A percentile compares a stretch with the other conserved stretches of the same genome.
phyloP scores from a whole-genome alignment of 495 filamentous ascomycete genomes.

The Bryoglossum gracile region DNA sequence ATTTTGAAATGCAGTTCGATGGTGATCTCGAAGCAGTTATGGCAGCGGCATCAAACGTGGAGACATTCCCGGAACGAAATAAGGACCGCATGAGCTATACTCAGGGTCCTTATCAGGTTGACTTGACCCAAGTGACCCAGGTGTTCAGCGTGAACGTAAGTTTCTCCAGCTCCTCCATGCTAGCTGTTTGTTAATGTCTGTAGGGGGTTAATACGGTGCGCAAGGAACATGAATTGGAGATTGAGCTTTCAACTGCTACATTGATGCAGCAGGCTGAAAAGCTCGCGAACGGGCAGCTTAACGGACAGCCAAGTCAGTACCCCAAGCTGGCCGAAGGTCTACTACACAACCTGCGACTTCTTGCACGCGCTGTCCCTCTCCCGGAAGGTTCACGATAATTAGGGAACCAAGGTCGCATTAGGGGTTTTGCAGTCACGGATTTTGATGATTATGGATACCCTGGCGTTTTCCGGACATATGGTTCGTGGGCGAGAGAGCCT shows the following conservation, averaged over 20 bases:
- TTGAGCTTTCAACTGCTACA: conserved; percentile 65
- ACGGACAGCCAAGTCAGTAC: conserved; percentile 58
- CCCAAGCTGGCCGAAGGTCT: conserved; percentile 71
- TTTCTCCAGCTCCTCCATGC: conserved; percentile 11
- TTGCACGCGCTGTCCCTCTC: conserved; percentile 15
- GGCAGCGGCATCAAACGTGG: conserved; percentile 29
- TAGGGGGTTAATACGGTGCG: conserved; percentile 24
- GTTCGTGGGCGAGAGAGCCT: background rate
- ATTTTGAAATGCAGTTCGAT: conserved; percentile 81
- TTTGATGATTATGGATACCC: background rate
- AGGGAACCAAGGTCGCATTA: background rate
- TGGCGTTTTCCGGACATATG: background rate
- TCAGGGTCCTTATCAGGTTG: conserved; percentile 77
- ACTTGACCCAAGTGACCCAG: conserved; percentile 78
- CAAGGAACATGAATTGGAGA: conserved; percentile 83
- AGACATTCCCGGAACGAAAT: conserved; percentile 46
- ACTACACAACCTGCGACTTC: conserved; percentile 62
- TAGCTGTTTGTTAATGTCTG: background rate
- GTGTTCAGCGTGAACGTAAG: conserved; percentile 42
- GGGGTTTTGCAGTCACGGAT: background rate
- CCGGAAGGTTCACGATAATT: background rate
- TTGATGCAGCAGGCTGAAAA: conserved; percentile 63
- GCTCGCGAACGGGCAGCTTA: conserved; percentile 44
- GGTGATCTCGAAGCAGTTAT: conserved; percentile 48
- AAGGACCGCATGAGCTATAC: conserved; percentile 88